Evolutionary conservation across 2,329 filamentous ascomycete genomes (phyloP).

Genomic region (Aspergillus jensenii): DNA sequence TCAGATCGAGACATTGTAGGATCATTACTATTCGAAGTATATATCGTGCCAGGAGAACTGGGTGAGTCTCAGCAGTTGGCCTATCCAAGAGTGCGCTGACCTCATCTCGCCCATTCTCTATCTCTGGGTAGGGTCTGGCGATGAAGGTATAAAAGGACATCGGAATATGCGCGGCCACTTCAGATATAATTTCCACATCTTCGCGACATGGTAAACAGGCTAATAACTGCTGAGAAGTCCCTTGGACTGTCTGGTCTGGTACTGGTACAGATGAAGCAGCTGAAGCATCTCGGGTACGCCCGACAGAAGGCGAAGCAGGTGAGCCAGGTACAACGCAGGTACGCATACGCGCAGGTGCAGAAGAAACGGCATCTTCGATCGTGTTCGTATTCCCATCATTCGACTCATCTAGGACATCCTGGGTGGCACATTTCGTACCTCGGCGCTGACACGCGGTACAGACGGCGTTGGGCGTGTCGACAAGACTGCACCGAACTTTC

Average conservation of each 20-base stretch:
- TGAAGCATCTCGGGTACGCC: not conserved
- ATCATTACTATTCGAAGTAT: conserved; percentile 49
- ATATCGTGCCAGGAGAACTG: conserved; percentile 49
- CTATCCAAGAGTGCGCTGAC: not conserved
- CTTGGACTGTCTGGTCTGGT: conserved; percentile 10
- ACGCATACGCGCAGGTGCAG: too few relatives aligned
- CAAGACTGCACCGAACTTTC: conserved; percentile 5
- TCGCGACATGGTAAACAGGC: conserved; percentile 40
- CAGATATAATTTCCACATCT: conserved; percentile 40
- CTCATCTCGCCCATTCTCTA: conserved; percentile 23
- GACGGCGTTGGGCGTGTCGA: not conserved
- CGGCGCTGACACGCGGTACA: conserved; percentile 20
- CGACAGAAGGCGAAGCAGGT: not conserved
- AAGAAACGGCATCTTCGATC: not conserved
- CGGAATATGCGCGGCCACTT: conserved; percentile 30
- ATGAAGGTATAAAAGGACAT: conserved; percentile 39
- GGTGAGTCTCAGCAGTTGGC: conserved; percentile 40
- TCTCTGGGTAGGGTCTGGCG: conserved; percentile 33
- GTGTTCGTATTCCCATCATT: not conserved
- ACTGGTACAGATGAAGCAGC: too few relatives aligned
- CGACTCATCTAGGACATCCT: conserved; percentile 47
- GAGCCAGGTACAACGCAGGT: not conserved
- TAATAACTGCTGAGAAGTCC: conserved; percentile 29
- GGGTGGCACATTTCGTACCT: conserved; percentile 44
- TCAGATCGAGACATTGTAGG: conserved; percentile 48